Percentiles rank a stretch among this genome's conserved stretches.
Conservation (phyloP, 352 stramenopile genomes). For the Pythium aphanidermatum region DNA sequence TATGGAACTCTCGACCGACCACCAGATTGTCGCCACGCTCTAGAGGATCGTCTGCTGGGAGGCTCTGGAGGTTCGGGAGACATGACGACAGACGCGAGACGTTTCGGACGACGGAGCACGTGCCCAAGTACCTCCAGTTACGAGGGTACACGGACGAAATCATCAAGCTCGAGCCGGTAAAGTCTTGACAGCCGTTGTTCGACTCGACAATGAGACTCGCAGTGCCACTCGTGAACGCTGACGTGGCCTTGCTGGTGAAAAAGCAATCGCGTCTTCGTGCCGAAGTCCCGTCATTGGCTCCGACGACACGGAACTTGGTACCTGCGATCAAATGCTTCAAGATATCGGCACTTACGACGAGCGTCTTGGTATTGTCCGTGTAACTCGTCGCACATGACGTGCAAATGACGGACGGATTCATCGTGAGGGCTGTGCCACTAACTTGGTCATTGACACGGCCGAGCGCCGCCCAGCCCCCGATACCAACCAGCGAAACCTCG, state of each 20-base stretch:
- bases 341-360: slow-evolving; percentile 58
- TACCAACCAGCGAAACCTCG: slow-evolving; percentile 77
- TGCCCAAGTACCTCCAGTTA: slow-evolving; percentile 69
- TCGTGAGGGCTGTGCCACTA: slow-evolving; percentile 21
- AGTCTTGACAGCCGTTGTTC: slow-evolving; percentile 50
- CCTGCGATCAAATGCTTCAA: slow-evolving; percentile 44
- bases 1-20: slow-evolving; percentile 70
- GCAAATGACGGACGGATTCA: slow-evolving; percentile 53
- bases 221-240: slow-evolving; percentile 22
- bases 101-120: slow-evolving; percentile 33
- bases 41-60: slow-evolving; percentile 33
- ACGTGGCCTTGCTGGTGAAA: slow-evolving; percentile 50
- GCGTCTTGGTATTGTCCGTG: slow-evolving; percentile 27
- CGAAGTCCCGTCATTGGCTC: slow-evolving; percentile 49
- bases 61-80: slow-evolving; percentile 29
- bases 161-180: slow-evolving; percentile 29
- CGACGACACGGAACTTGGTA: slow-evolving; percentile 54
- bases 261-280: slow-evolving; percentile 54
- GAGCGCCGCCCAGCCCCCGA: slow-evolving; percentile 77
- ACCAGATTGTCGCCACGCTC: slow-evolving; percentile 75
- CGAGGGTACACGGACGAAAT: slow-evolving; percentile 49
- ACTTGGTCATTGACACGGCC: slow-evolving; percentile 84
- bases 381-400: slow-evolving; percentile 46
- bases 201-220: slow-evolving; percentile 40
- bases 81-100: slow-evolving; percentile 31